These are phyloP conservation scores for Suillus lakei DNA, from an alignment of 768 basidiomycete species.

Conservation along the genomic window DNA sequence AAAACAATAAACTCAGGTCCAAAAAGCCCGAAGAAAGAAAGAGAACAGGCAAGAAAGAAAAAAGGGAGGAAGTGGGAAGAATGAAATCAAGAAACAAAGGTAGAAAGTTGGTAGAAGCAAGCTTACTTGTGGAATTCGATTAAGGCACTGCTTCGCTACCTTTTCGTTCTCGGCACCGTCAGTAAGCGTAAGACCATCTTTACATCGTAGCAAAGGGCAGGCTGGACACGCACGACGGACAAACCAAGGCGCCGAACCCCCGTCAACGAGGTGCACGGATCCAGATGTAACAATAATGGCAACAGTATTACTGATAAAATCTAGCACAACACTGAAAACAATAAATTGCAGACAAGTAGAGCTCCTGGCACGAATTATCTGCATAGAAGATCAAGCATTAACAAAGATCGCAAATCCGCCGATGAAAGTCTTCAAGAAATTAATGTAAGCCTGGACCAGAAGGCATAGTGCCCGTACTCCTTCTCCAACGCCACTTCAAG, in stretches of 20 bases:
- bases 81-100: conserved; percentile 14
- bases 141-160: background rate
- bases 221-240: background rate
- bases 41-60: background rate
- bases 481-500: conserved; percentile 19
- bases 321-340: background rate
- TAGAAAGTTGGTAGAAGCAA: conserved; percentile 48
- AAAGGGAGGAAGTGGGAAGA: background rate
- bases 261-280: background rate
- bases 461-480: conserved; percentile 28
- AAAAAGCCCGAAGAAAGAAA: conserved; percentile 6
- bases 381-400: background rate
- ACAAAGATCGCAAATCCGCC: background rate
- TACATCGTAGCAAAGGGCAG: background rate
- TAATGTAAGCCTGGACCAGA: conserved; percentile 48
- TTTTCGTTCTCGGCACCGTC: background rate
- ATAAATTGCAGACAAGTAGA: background rate
- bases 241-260: background rate
- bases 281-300: background rate
- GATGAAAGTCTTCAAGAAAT: background rate
- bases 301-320: background rate
- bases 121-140: background rate
- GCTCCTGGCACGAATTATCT: background rate
- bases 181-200: background rate
- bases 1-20: background rate